phyloP scores from a whole-genome alignment of 768 basidiomycete species.

The Chalciporus chontae region DNA sequence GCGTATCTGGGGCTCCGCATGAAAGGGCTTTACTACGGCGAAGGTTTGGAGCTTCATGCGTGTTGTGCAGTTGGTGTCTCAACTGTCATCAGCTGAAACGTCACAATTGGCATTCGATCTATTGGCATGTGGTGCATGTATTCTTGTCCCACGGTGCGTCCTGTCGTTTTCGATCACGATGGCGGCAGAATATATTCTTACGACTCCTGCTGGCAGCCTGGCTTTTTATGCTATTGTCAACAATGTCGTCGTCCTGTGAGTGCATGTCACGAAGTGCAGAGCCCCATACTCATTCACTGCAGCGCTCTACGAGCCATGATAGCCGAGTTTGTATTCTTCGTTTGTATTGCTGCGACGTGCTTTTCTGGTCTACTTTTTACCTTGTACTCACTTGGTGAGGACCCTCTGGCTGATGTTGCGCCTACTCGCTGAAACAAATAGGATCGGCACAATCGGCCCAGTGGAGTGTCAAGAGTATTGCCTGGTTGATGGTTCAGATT shows the following conservation, averaged over 20 bases:
- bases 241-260: slow-evolving; percentile 75
- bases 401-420: background rate
- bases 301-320: slow-evolving; percentile 84
- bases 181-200: background rate
- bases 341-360: slow-evolving; percentile 70
- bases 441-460: slow-evolving; percentile 19
- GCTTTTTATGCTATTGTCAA: slow-evolving; percentile 81
- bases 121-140: slow-evolving; percentile 79
- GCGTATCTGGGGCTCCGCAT: slow-evolving; percentile 63
- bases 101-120: slow-evolving; percentile 76
- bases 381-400: slow-evolving; percentile 46
- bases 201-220: slow-evolving; percentile 38
- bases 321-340: slow-evolving; percentile 74
- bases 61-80: background rate
- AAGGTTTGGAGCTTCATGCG: slow-evolving; percentile 40
- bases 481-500: slow-evolving; percentile 84
- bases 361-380: slow-evolving; percentile 75
- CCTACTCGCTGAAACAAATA: slow-evolving; percentile 27
- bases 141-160: slow-evolving; percentile 74
- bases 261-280: background rate
- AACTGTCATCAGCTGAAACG: slow-evolving; percentile 33
- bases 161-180: background rate
- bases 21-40: slow-evolving; percentile 51
- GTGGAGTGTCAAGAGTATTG: slow-evolving; percentile 46
- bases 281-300: slow-evolving; percentile 4